Conservation (phyloP, 1,284 basidiomycete species). For the Pascua guehoae region DNA sequence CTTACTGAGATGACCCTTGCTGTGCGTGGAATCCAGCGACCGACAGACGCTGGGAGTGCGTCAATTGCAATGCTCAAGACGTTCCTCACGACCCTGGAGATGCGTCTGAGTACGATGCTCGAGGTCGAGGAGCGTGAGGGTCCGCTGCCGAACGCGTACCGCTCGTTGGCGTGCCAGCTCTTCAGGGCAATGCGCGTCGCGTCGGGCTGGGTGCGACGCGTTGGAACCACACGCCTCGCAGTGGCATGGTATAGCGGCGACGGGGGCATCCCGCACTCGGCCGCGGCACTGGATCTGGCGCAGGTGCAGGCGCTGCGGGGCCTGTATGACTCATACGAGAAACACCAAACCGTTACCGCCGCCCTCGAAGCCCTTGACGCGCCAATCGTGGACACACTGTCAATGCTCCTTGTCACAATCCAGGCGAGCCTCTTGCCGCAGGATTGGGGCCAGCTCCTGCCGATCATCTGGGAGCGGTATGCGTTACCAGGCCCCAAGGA, state of each 20-base stretch:
- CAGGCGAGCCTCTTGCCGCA: slow-evolving; percentile 29
- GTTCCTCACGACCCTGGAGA: slow-evolving; percentile 61
- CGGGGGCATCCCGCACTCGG: too few species aligned
- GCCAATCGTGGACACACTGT: neutral
- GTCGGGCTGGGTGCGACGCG: slow-evolving; percentile 10
- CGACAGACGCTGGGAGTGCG: neutral
- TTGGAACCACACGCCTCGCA: slow-evolving; percentile 7
- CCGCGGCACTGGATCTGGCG: neutral
- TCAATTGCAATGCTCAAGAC: neutral
- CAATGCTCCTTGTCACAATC: slow-evolving; percentile 25
- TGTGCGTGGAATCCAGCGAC: slow-evolving; percentile 32
- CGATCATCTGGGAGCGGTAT: slow-evolving; percentile 30
- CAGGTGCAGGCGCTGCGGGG: slow-evolving; percentile 1
- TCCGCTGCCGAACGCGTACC: slow-evolving; percentile 25
- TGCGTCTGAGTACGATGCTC: slow-evolving; percentile 58
- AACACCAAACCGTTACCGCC: neutral
- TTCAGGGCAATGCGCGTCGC: slow-evolving; percentile 23
- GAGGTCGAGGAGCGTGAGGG: slow-evolving; percentile 57
- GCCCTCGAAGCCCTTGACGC: neutral
- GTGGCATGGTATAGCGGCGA: slow-evolving; percentile 10
- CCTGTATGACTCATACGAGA: neutral
- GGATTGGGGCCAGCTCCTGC: slow-evolving; percentile 32
- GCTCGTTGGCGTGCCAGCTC: slow-evolving; percentile 29
- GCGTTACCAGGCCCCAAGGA: slow-evolving; percentile 6
- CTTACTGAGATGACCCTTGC: slow-evolving; percentile 61